phyloP scores from a whole-genome alignment of 495 filamentous ascomycete species.

The Cetradonia linearis region DNA sequence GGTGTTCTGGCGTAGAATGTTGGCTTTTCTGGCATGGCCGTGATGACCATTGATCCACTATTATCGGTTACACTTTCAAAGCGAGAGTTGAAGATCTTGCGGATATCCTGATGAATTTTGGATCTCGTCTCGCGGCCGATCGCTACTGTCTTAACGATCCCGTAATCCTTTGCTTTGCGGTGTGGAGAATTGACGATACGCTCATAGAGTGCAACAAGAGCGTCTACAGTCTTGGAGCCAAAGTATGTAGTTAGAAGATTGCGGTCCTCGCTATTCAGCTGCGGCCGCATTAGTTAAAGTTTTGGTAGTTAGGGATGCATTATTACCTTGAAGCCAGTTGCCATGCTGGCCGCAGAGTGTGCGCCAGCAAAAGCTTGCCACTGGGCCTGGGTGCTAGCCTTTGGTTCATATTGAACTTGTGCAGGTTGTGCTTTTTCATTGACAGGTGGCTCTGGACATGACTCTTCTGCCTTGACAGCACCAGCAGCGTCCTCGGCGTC shows the following conservation, averaged over 20 bases:
- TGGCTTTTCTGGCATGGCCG: constrained; percentile 37
- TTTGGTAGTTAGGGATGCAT: neutral
- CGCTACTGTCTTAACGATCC: constrained; percentile 31
- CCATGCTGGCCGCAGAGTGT: neutral
- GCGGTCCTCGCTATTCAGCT: constrained; percentile 41
- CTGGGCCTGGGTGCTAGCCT: constrained; percentile 5
- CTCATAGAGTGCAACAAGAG: constrained; percentile 37
- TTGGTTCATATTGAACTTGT: constrained; percentile 2
- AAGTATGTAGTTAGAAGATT: constrained; percentile 37
- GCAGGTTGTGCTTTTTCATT: neutral
- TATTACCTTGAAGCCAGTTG: constrained; percentile 13
- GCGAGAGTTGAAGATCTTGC: constrained; percentile 55
- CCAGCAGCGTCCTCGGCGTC: neutral
- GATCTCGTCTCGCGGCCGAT: constrained; percentile 55
- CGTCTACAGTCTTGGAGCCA: constrained; percentile 32
- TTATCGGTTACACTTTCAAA: constrained; percentile 53
- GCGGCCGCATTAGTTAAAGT: constrained; percentile 15
- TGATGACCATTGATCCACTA: constrained; percentile 50
- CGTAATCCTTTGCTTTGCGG: constrained; percentile 35
- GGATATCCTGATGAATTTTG: constrained; percentile 53
- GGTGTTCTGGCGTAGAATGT: constrained; percentile 25
- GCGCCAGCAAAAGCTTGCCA: constrained; percentile 16
- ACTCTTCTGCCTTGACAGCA: neutral
- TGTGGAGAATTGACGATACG: constrained; percentile 36
- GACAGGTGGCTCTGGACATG: neutral